Percentiles rank a stretch among this genome's conserved stretches.
Evolutionary conservation across 495 filamentous ascomycete genomes (phyloP).

Genomic region (Xylaria cubensis): DNA sequence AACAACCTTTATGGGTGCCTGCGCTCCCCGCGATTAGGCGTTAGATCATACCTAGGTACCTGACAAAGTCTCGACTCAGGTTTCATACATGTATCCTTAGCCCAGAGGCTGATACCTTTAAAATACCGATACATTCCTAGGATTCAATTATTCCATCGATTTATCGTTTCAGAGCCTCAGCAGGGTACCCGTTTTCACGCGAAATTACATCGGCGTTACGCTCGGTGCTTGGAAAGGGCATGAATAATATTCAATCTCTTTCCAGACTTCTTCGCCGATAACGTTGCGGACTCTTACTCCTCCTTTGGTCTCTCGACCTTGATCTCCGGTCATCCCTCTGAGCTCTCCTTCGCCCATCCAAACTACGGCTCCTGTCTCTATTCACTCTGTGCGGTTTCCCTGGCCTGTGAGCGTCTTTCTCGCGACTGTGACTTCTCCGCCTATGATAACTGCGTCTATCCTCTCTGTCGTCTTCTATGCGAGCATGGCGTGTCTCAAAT

Average conservation of each 20-base stretch:
- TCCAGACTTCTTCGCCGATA: slow-evolving; percentile 26
- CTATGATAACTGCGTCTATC: slow-evolving; percentile 30
- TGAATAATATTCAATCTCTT: slow-evolving; percentile 8
- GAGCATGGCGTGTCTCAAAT: slow-evolving; percentile 27
- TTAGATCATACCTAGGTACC: not conserved
- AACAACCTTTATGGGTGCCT: not conserved
- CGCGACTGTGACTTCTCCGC: slow-evolving; percentile 30
- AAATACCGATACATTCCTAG: not conserved
- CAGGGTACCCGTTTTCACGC: not conserved
- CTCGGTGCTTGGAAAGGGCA: not conserved
- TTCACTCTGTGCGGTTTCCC: slow-evolving; percentile 26
- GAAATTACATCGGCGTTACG: not conserved
- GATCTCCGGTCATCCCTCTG: slow-evolving; percentile 30
- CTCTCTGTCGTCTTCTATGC: slow-evolving; percentile 31
- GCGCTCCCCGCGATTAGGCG: not conserved
- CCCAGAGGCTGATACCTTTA: not conserved
- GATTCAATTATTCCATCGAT: not conserved
- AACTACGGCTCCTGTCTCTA: slow-evolving; percentile 31
- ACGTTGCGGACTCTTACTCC: slow-evolving; percentile 34
- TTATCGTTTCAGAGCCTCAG: not conserved
- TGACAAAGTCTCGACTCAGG: not conserved
- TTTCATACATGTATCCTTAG: not conserved
- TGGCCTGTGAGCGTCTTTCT: slow-evolving; percentile 24
- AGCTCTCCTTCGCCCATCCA: slow-evolving; percentile 33
- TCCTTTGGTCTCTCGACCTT: slow-evolving; percentile 32